Evolutionary conservation across 371 early-diverging fungal genomes (phyloP).

Genomic region (Sanchytrium tribonematis): DNA sequence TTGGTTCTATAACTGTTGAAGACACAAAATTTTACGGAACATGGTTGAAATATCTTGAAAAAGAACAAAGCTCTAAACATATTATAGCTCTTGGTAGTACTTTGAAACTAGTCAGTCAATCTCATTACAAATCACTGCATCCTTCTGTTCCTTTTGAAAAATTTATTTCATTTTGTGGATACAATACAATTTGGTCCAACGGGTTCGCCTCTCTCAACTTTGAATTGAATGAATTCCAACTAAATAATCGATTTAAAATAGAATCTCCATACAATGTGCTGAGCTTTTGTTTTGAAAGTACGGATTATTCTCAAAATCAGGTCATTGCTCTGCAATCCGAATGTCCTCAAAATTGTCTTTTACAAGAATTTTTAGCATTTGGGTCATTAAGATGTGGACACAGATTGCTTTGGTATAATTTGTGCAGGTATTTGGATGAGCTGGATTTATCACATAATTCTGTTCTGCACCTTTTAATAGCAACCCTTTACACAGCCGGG

Average conservation of each 20-base stretch:
- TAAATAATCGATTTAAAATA: neutral
- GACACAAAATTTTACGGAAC: neutral
- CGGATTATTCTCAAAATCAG: neutral
- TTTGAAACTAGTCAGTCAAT: neutral
- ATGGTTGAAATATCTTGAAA: neutral
- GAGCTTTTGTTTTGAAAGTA: neutral
- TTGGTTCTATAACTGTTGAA: neutral
- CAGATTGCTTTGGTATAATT: neutral
- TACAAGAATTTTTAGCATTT: neutral
- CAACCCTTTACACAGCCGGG: neutral
- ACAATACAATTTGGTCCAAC: neutral
- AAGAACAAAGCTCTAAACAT: neutral
- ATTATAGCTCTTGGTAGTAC: neutral
- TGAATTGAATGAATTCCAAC: neutral
- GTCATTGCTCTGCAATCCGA: neutral
- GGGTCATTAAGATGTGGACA: neutral
- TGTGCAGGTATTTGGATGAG: neutral
- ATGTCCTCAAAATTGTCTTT: neutral
- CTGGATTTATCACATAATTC: neutral
- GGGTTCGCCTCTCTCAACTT: neutral
- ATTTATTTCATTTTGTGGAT: neutral
- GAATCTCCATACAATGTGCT: neutral
- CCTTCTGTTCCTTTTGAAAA: neutral
- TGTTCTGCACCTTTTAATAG: neutral
- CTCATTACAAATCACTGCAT: neutral